These are phyloP conservation scores for Halophytophthora batemanensis DNA, from an alignment of 352 stramenopile species.

Conservation along the genomic window DNA sequence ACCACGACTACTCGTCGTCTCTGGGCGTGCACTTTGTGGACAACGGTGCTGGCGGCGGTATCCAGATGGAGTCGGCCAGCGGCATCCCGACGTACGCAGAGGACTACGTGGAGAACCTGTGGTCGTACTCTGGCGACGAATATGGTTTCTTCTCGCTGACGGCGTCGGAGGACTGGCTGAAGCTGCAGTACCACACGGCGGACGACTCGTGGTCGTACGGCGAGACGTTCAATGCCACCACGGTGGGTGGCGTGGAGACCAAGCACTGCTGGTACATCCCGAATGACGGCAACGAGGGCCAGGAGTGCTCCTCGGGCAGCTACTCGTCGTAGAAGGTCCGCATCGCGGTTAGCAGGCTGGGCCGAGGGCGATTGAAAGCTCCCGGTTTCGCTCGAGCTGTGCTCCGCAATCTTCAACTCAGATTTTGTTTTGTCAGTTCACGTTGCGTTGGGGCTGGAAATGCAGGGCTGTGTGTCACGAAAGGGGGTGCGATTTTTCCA, in stretches of 20 bases:
- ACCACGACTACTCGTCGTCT: slow-evolving; percentile 55
- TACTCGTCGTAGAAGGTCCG: slow-evolving; percentile 14
- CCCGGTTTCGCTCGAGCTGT: too few species aligned
- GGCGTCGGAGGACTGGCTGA: slow-evolving; percentile 55
- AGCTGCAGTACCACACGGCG: slow-evolving; percentile 65
- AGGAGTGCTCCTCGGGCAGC: slow-evolving; percentile 25
- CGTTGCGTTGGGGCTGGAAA: too few species aligned
- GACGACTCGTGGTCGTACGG: slow-evolving; percentile 53
- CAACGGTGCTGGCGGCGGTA: slow-evolving; percentile 70
- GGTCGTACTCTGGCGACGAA: slow-evolving; percentile 49
- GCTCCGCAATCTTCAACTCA: too few species aligned
- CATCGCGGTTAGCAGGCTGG: neutral
- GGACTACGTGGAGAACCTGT: slow-evolving; percentile 53
- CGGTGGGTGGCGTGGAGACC: slow-evolving; percentile 39
- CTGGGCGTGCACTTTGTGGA: slow-evolving; percentile 75
- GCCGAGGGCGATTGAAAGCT: too few species aligned
- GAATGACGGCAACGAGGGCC: slow-evolving; percentile 29
- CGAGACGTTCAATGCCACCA: slow-evolving; percentile 42
- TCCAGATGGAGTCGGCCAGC: slow-evolving; percentile 64
- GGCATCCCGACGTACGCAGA: slow-evolving; percentile 55
- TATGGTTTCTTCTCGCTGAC: slow-evolving; percentile 72
- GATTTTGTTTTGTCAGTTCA: too few species aligned
- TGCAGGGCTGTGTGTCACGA: too few species aligned
- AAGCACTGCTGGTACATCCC: slow-evolving; percentile 76
- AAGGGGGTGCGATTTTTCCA: too few species aligned